Conservation (phyloP, 139 green algal genomes). For the Desmodesmus armatus region DNA sequence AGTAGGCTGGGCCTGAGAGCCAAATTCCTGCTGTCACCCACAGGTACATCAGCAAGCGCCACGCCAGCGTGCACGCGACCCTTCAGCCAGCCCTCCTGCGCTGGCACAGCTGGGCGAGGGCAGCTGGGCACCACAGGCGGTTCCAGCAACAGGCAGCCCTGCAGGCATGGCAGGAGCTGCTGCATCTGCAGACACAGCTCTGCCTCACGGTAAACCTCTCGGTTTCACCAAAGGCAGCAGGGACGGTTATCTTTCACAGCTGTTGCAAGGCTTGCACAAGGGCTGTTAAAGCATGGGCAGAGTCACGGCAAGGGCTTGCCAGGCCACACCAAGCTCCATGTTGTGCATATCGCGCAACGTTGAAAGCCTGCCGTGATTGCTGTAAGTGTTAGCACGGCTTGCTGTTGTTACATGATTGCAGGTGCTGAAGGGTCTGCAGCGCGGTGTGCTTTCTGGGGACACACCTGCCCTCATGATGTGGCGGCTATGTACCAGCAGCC, state of each 20-base stretch:
- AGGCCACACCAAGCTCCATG: too few relatives aligned
- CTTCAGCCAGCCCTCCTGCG: background rate
- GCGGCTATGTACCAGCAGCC: slow-evolving; percentile 23
- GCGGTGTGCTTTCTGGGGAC: background rate
- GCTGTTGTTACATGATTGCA: background rate
- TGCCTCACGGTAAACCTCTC: slow-evolving; percentile 27
- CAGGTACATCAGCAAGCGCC: slow-evolving; percentile 16
- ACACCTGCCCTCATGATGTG: slow-evolving; percentile 5
- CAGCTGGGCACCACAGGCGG: background rate
- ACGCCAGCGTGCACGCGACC: background rate
- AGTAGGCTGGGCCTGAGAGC: too few relatives aligned
- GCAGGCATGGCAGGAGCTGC: slow-evolving; percentile 19
- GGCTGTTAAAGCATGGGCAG: too few relatives aligned
- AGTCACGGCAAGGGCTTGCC: too few relatives aligned
- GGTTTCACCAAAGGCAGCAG: too few relatives aligned
- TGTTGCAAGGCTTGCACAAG: too few relatives aligned
- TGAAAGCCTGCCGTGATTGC: too few relatives aligned
- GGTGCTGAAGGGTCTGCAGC: slow-evolving; percentile 15
- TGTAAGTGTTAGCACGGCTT: background rate
- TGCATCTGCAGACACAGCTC: slow-evolving; percentile 9
- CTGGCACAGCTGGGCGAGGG: slow-evolving; percentile 12
- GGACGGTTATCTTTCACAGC: too few relatives aligned
- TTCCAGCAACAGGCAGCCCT: background rate
- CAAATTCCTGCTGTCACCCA: too few relatives aligned
- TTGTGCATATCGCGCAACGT: too few relatives aligned